Evolutionary conservation across 2,329 filamentous ascomycete genomes (phyloP).

Genomic region (Alternaria burnsii): DNA sequence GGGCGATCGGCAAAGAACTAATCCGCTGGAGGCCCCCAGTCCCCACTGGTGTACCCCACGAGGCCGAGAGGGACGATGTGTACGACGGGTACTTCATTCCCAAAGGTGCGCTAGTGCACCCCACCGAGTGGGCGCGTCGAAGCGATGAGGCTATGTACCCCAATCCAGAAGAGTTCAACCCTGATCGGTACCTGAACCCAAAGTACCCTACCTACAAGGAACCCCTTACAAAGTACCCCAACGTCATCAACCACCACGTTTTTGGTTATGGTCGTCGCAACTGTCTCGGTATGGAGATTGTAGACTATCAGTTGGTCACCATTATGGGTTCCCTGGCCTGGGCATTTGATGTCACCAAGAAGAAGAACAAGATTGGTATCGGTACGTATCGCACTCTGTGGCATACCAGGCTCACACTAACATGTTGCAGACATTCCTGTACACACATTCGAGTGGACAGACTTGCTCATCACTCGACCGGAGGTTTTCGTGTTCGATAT

Average conservation of each 20-base stretch:
- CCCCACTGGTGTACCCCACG: conserved; percentile 25
- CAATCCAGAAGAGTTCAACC: conserved; percentile 65
- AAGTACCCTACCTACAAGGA: conserved; percentile 22
- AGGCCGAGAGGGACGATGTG: conserved; percentile 22
- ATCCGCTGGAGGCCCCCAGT: conserved; percentile 28
- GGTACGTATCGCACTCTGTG: background rate
- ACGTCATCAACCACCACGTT: conserved; percentile 17
- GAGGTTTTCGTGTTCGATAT: conserved; percentile 8
- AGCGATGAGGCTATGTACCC: conserved; percentile 66
- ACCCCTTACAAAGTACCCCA: conserved; percentile 20
- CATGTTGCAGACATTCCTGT: background rate
- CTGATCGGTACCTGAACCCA: conserved; percentile 63
- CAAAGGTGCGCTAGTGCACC: conserved; percentile 23
- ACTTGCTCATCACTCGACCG: conserved; percentile 8
- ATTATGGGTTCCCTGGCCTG: conserved; percentile 22
- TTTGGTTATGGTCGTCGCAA: conserved; percentile 25
- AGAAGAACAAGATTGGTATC: conserved; percentile 6
- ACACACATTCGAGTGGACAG: conserved; percentile 5
- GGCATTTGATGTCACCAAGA: conserved; percentile 18
- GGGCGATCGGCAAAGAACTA: conserved; percentile 25
- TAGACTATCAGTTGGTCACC: conserved; percentile 20
- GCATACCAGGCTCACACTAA: background rate
- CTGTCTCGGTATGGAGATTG: conserved; percentile 24
- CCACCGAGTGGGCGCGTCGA: conserved; percentile 57
- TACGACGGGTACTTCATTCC: conserved; percentile 32